A percentile compares a stretch with the other conserved stretches of the same genome.
Evolutionary conservation across 75 land plant genomes (phyloP).

Genomic region (Selaginella moellendorffii): DNA sequence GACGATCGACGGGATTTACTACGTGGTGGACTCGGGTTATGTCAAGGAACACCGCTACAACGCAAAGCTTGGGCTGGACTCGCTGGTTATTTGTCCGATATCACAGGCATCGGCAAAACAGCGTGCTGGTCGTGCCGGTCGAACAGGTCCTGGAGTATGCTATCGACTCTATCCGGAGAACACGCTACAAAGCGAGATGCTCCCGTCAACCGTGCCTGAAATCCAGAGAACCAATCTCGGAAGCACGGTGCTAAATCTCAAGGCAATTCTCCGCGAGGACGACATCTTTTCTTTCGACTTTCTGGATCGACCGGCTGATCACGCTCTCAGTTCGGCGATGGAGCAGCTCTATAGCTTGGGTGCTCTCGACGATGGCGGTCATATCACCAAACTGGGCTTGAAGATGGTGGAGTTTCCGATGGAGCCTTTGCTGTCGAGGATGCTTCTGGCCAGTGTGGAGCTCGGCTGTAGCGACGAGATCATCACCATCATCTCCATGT

Average conservation of each 20-base stretch:
- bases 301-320: not conserved
- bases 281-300: slow-evolving; percentile 1
- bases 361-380: slow-evolving; percentile 6
- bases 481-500: slow-evolving; percentile 14
- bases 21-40: not conserved
- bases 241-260: not conserved
- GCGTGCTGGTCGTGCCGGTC: not conserved
- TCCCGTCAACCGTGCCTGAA: not conserved
- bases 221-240: not conserved
- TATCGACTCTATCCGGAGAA: not conserved
- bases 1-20: not conserved
- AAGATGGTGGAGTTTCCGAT: slow-evolving; percentile 9
- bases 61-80: slow-evolving; percentile 9
- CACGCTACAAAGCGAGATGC: not conserved
- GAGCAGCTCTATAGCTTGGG: slow-evolving; percentile 13
- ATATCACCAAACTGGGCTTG: not conserved
- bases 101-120: slow-evolving; percentile 7
- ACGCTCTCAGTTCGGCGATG: slow-evolving; percentile 7
- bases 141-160: slow-evolving; percentile 3
- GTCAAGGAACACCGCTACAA: not conserved
- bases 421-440: slow-evolving; percentile 6
- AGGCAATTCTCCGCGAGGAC: not conserved
- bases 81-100: not conserved
- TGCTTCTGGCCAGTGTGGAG: slow-evolving; percentile 22
- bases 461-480: slow-evolving; percentile 18